Conservation (phyloP, 495 filamentous ascomycete genomes). For the Penicillium cosmopolitanum region DNA sequence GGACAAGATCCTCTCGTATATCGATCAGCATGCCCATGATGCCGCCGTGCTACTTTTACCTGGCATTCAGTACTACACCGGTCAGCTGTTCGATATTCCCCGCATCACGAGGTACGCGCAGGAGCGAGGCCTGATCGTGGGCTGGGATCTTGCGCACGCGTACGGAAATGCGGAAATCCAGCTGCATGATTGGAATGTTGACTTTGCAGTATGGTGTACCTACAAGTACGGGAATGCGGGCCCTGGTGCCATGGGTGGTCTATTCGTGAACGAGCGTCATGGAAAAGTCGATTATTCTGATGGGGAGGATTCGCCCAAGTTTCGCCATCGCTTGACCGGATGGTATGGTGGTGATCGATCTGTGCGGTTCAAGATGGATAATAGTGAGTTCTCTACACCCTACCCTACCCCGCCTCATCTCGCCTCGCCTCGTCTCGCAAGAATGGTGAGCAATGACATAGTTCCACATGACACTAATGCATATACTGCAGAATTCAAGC, state of each 20-base stretch:
- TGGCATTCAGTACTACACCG: constrained; percentile 94
- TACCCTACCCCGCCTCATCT: neutral
- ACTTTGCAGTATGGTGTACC: constrained; percentile 93
- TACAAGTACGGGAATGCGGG: constrained; percentile 97
- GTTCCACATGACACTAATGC: neutral
- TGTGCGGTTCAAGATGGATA: constrained; percentile 79
- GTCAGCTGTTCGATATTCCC: constrained; percentile 86
- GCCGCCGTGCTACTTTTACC: constrained; percentile 85
- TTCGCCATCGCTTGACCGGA: constrained; percentile 67
- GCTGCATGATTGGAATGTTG: constrained; percentile 91
- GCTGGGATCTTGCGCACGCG: constrained; percentile 96
- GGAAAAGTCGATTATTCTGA: constrained; percentile 55
- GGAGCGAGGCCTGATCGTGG: constrained; percentile 72
- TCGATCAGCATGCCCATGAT: constrained; percentile 71
- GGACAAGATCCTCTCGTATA: constrained; percentile 71
- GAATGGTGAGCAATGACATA: neutral
- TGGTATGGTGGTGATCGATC: constrained; percentile 90
- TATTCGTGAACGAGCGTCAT: constrained; percentile 84
- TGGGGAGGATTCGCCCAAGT: constrained; percentile 47
- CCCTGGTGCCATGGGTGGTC: constrained; percentile 81
- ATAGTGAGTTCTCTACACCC: constrained; percentile 40
- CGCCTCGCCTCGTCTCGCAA: neutral
- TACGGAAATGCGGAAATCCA: constrained; percentile 84
- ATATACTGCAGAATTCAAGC: constrained; percentile 63
- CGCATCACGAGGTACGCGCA: constrained; percentile 82